These are phyloP conservation scores for Sodiomyces alkalinus DNA, from an alignment of 2,329 filamentous ascomycete species.

Conservation along the genomic window DNA sequence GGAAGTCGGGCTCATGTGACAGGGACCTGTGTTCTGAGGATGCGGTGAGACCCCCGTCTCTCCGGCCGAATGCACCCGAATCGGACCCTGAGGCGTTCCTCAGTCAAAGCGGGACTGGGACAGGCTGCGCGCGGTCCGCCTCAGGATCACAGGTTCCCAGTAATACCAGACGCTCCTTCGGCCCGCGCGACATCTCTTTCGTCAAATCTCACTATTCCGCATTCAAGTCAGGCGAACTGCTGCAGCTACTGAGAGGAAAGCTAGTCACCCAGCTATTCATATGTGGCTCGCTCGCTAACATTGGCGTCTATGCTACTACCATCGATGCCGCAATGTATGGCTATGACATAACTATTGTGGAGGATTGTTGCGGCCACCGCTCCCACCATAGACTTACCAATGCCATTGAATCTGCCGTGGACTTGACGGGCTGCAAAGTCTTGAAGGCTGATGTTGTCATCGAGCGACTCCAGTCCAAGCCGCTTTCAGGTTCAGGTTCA, in stretches of 20 bases:
- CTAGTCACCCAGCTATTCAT: constrained; percentile 83
- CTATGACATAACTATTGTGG: constrained; percentile 69
- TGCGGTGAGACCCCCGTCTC: constrained; percentile 5
- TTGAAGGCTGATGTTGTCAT: constrained; percentile 16
- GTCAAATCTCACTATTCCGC: constrained; percentile 79
- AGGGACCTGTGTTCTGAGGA: constrained; percentile 1
- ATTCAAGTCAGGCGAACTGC: constrained; percentile 57
- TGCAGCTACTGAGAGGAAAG: constrained; percentile 66
- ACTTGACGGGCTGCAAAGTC: constrained; percentile 63
- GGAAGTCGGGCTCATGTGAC: no score
- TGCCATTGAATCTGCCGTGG: constrained; percentile 55
- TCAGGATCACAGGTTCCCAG: constrained; percentile 32
- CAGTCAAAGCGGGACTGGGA: constrained; percentile 22
- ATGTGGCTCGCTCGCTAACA: constrained; percentile 72
- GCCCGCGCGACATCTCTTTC: constrained; percentile 32
- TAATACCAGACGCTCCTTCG: constrained; percentile 25
- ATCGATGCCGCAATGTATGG: constrained; percentile 82
- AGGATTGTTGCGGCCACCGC: constrained; percentile 79
- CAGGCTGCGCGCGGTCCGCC: constrained; percentile 26
- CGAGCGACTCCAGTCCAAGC: constrained; percentile 7
- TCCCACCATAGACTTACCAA: constrained; percentile 51
- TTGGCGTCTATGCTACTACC: constrained; percentile 82
- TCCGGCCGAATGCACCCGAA: constrained; percentile 11
- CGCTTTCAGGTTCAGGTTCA: no score
- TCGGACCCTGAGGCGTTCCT: constrained; percentile 29